Percentiles rank a stretch among this genome's conserved stretches.
phyloP scores from a whole-genome alignment of 306 rosid species.

The Acacia melanoxylon region DNA sequence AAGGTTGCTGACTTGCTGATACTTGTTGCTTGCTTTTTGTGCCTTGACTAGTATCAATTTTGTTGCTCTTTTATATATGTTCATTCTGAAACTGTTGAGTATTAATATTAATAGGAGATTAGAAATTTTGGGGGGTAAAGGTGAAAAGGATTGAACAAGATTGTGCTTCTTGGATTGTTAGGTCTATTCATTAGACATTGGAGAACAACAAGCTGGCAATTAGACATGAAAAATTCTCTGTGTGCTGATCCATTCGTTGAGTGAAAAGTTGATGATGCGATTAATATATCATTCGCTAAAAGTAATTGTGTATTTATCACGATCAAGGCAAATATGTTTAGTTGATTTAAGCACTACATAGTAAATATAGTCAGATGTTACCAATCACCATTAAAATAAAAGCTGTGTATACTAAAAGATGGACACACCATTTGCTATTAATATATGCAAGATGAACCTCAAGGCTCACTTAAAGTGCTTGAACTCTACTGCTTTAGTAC shows the following conservation, averaged over 20 bases:
- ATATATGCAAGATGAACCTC: not conserved
- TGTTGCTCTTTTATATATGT: not conserved
- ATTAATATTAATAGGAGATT: not conserved
- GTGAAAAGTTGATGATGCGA: not conserved
- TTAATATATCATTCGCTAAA: not conserved
- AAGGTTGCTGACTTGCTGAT: constrained; percentile 23
- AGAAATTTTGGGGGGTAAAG: not conserved
- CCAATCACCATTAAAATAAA: not conserved
- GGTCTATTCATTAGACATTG: not conserved
- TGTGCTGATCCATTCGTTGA: not conserved
- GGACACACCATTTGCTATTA: not conserved
- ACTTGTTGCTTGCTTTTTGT: not conserved
- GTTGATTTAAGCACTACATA: not conserved
- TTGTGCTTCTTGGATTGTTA: not conserved
- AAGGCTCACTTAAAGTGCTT: not conserved
- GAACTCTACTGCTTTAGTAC: constrained; percentile 5
- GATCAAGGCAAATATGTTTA: not conserved
- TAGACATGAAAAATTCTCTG: not conserved
- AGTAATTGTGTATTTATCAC: not conserved
- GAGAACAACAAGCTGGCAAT: not conserved
- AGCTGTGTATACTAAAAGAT: not conserved
- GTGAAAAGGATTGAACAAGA: not conserved
- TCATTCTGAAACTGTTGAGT: not conserved
- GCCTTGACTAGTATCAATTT: not conserved
- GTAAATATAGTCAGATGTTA: not conserved